Evolutionary conservation across 805 yeast species (phyloP), one percentile per base, ranked within the genome.

Genomic region (Saturnispora gosingensis): DNA sequence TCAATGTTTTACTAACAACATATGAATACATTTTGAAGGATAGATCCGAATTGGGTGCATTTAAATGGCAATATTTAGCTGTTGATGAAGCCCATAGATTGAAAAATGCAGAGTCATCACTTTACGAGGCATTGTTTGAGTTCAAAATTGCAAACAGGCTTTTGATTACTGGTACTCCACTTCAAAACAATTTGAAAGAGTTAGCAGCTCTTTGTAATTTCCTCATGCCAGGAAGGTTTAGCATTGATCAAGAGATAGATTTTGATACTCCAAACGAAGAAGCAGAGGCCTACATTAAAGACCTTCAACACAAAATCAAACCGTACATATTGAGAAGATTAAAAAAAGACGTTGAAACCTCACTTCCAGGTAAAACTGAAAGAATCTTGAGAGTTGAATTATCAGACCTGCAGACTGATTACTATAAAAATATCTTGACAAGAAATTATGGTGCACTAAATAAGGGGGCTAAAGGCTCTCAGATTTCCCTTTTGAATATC

Each of bases 51-150:
- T 75, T 93, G 48, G 96, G 97, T 4, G 65, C 79, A 28, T 78
- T 93, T 53, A 85, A 78, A 66, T 93, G 99, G 99, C 97, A 90
- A 65, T 93, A 85, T 64, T 70, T 95, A 58, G 99, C 99, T 2
- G 98, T 93, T 25, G 99, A 93, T 68, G 99, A 93, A 71, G 99
- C 99, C 5, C 99, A 93, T 70, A 78, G 99, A 63, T 75, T 93
- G 64, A 93, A 93, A 61, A 93, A 93, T 64, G 87, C 96, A 0
- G 97, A 90, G 65, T 82, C 93, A 28, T 90, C 98, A 0, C 71
- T 93, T 40, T 93, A 93, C 66, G 98, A 91, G 63, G 83, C 96
- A 3, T 74, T 93, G 53, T 78, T 75, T 60, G 85, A 83, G 57
- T 88, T 93, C 72, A 85, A 82, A 60, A 93, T 85, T 10, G 76